Base-by-base conservation (phyloP, 345 rosid species). In the Schrenkiella parvula region DNA sequence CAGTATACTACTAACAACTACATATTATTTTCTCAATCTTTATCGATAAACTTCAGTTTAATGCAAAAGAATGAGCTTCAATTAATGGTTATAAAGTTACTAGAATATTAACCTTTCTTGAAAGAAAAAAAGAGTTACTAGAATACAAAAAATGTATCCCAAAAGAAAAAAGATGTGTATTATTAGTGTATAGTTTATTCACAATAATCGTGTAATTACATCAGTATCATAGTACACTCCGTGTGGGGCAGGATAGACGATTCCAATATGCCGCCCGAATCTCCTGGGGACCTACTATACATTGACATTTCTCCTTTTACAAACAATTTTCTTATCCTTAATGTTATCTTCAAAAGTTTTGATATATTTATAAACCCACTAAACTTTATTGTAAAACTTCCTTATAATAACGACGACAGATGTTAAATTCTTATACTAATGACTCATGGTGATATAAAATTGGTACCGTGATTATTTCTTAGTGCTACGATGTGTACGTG, bases 201-300 rank as follows among this genome's bases (percentile, higher is more conserved):
- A 22, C 26, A 48, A 12, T 50, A 50, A 5, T 38, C 17, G 13
- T 25, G 35, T 11, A 56, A 15, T 44, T 18, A 22, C 46, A 13
- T 48, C 37, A 31, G 41, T 71, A 38, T 8, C 22, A 39, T 35
- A 50, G 68, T 51, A 61, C 35, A 39, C 18, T 51, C 69, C 70
- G 63, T 53, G 76, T 72, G 70, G 76, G 62, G 62, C 62, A 71
- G 11, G 12, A 62, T 35, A 62, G 62, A 39, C 55, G 25, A 61
- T 51, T 61, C 44, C 53, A 42, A 7, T 52, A 42, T 54, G 69
- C 55, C 43, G 70, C 70, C 76, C 26, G 63, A 52, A 52, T 62
- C 52, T 70, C 19, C 4, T 46, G 2, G 12, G 66, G 58, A 15
- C 66, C 74, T 52, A 31, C 26, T 19, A 8, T 48, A 14, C 35